A percentile compares a stretch with the other conserved stretches of the same genome.
Evolutionary conservation across 2,329 filamentous ascomycete species (phyloP).

Genomic region (Didymellaceae sp.): DNA sequence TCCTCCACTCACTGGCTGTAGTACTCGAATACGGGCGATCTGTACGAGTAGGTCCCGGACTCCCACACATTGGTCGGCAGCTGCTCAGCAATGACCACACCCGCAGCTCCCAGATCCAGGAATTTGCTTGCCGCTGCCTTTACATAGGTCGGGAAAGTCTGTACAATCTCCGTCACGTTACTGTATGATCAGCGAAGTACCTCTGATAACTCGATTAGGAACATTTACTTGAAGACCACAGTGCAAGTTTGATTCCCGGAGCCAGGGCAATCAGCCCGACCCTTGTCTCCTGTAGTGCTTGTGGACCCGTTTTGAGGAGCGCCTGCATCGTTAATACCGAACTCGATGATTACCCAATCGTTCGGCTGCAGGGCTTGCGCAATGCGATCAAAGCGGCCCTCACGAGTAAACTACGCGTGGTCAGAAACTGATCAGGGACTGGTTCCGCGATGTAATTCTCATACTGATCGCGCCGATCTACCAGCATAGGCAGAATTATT

Average conservation of each 20-base stretch:
- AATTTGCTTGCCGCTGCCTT: slow-evolving; percentile 61
- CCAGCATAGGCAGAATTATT: slow-evolving; percentile 69
- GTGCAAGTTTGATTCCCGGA: slow-evolving; percentile 60
- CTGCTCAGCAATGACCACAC: slow-evolving; percentile 60
- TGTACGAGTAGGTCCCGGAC: slow-evolving; percentile 56
- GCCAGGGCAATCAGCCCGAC: slow-evolving; percentile 63
- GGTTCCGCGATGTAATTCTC: background rate
- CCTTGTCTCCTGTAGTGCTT: slow-evolving; percentile 61
- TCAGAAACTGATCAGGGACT: background rate
- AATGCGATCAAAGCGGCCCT: slow-evolving; percentile 66
- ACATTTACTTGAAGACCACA: slow-evolving; percentile 50
- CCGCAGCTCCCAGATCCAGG: slow-evolving; percentile 60
- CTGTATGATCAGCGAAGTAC: slow-evolving; percentile 22
- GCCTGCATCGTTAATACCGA: slow-evolving; percentile 68
- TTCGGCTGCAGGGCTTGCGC: slow-evolving; percentile 59
- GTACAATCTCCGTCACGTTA: slow-evolving; percentile 59
- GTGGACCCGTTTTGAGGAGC: slow-evolving; percentile 56
- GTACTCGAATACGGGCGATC: slow-evolving; percentile 59
- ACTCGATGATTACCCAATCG: slow-evolving; percentile 71
- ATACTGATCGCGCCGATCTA: slow-evolving; percentile 64
- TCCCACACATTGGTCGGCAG: slow-evolving; percentile 69
- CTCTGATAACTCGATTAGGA: background rate
- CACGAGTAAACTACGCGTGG: slow-evolving; percentile 58
- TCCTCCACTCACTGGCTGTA: slow-evolving; percentile 19
- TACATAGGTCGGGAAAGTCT: slow-evolving; percentile 66